Percentiles rank a stretch among this genome's conserved stretches.
phyloP scores from a whole-genome alignment of 2,329 filamentous ascomycete species.

The Arthroderma sp. region DNA sequence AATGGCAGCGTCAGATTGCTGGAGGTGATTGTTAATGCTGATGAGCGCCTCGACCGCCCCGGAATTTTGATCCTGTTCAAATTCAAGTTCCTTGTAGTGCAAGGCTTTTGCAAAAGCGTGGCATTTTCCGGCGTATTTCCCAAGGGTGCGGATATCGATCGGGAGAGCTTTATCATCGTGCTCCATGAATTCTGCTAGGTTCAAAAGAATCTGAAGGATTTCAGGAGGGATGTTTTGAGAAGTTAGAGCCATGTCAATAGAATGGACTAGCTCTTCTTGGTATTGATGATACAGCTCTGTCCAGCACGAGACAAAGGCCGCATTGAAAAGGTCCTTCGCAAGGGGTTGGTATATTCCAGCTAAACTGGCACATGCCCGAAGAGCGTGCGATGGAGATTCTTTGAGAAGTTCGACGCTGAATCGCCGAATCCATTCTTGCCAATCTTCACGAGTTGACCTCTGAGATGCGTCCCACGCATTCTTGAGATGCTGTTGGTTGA shows the following conservation, averaged over 20 bases:
- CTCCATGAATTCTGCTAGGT: constrained; percentile 98
- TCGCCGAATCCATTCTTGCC: constrained; percentile 95
- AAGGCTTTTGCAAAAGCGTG: constrained; percentile 96
- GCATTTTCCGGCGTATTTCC: constrained; percentile 88
- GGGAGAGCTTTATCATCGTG: constrained; percentile 97
- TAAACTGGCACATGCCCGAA: constrained; percentile 82
- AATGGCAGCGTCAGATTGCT: constrained; percentile 96
- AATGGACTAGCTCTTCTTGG: constrained; percentile 88
- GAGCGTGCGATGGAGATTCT: constrained; percentile 89
- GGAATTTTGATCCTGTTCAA: constrained; percentile 91
- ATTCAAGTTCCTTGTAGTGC: constrained; percentile 98
- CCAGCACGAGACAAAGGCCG: constrained; percentile 98
- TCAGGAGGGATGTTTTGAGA: constrained; percentile 94
- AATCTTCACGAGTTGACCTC: constrained; percentile 95
- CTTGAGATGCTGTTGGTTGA: constrained; percentile 95
- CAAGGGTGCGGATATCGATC: constrained; percentile 89
- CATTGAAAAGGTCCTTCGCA: constrained; percentile 91
- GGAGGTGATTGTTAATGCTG: constrained; percentile 97
- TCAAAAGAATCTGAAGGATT: constrained; percentile 82
- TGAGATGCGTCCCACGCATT: constrained; percentile 93
- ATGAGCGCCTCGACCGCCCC: constrained; percentile 94
- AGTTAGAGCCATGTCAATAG: constrained; percentile 89
- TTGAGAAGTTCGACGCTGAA: constrained; percentile 92
- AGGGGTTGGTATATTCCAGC: constrained; percentile 85
- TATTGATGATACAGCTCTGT: constrained; percentile 94